phyloP scores from a whole-genome alignment of 805 yeast genomes.

The Kodamaea laetipori region DNA sequence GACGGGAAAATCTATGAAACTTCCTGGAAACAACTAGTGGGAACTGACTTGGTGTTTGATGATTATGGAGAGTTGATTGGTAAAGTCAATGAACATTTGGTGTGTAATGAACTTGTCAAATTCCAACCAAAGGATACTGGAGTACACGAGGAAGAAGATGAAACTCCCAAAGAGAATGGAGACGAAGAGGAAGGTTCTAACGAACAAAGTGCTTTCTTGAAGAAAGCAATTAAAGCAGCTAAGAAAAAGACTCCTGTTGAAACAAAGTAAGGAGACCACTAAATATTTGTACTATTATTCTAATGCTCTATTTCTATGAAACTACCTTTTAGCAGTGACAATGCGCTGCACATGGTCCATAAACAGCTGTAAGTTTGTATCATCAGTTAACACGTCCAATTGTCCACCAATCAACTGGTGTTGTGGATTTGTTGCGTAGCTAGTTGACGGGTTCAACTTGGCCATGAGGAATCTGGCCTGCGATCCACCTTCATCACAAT shows the following conservation, averaged over 20 bases:
- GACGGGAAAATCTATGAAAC: conserved; percentile 66
- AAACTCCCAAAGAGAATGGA: conserved; percentile 18
- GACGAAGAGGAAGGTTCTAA: conserved; percentile 3
- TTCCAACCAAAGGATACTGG: conserved; percentile 19
- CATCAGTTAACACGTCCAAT: conserved; percentile 55
- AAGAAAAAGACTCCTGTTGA: conserved; percentile 13
- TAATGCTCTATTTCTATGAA: background rate
- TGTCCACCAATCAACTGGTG: conserved; percentile 29
- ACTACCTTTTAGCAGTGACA: conserved; percentile 21
- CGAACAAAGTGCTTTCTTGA: conserved; percentile 16
- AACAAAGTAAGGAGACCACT: background rate
- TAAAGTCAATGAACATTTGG: conserved; percentile 42
- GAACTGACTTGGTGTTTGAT: conserved; percentile 60
- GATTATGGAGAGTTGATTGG: conserved; percentile 46
- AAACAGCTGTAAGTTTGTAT: conserved; percentile 55
- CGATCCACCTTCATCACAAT: conserved; percentile 75
- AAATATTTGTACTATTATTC: background rate
- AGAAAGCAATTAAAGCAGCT: conserved; percentile 18
- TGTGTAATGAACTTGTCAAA: conserved; percentile 29
- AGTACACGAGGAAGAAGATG: conserved; percentile 21
- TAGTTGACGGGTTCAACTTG: conserved; percentile 66
- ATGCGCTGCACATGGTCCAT: conserved; percentile 54
- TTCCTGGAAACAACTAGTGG: conserved; percentile 73
- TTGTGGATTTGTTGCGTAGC: conserved; percentile 46
- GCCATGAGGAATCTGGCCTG: conserved; percentile 74